Evolutionary conservation across 192 early-diverging fungal genomes (phyloP), one percentile per base, ranked within the genome.

Genomic region (Haplosporangium gracile): DNA sequence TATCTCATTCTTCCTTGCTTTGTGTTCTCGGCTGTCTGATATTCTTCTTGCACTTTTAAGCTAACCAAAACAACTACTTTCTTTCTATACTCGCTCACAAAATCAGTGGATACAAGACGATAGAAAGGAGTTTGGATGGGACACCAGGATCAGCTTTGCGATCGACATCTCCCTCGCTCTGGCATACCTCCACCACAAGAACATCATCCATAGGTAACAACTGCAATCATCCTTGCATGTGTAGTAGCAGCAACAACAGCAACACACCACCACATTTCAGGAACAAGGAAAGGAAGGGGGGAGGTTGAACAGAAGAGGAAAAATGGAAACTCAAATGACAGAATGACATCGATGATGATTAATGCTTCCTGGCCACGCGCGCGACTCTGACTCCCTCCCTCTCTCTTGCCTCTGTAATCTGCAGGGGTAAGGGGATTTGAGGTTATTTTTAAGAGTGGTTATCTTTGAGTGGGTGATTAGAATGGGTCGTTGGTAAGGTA

Each of bases 121-220:
- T 2, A 81, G 71, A 18, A 86, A 86, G 34, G 84, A 86, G 69
- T 86, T 86, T 81, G 84, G 84, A 71, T 86, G 84, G 84, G 84
- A 86, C 32, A 86, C 84, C 38, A 57, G 79, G 34, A 86, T 86
- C 70, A 86, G 84, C 42, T 86, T 86, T 74, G 84, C 84, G 6
- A 86, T 86, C 55, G 84, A 86, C 43, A 86, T 86, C 29, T 80
- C 78, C 2, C 45, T 86, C 47, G 84, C 84, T 16, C 76, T 86
- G 18, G 84, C 84, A 36, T 86, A 86, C 68, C 72, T 86, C 20
- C 84, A 86, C 65, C 84, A 86, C 63, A 86, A 86, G 42, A 86
- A 81, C 51, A 86, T 86, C 39, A 86, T 86, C 47, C 84, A 86
- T 68, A 81, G 84, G 84, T 81, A 80, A 55, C 10, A 22, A 42